phyloP scores from a whole-genome alignment of 768 basidiomycete species.

The Lyophyllum shimeji region DNA sequence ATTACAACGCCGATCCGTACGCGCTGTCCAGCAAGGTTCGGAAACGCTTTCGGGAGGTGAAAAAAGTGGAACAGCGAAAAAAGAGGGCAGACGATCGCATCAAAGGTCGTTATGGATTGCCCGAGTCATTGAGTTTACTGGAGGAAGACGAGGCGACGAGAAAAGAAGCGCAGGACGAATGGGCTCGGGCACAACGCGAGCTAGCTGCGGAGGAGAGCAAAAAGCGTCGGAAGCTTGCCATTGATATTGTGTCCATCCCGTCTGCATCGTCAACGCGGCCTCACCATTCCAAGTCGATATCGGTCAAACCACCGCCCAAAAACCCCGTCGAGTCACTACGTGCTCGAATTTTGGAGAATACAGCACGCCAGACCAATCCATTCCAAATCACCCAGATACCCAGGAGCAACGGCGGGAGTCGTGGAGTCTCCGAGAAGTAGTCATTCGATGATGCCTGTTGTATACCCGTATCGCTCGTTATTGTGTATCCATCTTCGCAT shows the following conservation, averaged over 20 bases:
- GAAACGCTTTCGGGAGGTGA: slow-evolving; percentile 83
- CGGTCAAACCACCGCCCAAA: slow-evolving; percentile 7
- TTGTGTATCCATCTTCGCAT: background rate
- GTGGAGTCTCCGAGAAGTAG: background rate
- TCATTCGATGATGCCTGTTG: background rate
- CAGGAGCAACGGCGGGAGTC: background rate
- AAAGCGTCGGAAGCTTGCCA: slow-evolving; percentile 48
- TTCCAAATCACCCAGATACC: slow-evolving; percentile 7
- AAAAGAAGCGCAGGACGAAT: slow-evolving; percentile 62
- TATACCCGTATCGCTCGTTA: slow-evolving; percentile 1
- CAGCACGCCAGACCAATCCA: slow-evolving; percentile 39
- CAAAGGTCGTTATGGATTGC: slow-evolving; percentile 76
- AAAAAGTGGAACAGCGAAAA: slow-evolving; percentile 74
- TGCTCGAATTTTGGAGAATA: slow-evolving; percentile 58
- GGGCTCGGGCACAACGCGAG: slow-evolving; percentile 54
- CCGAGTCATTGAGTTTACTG: slow-evolving; percentile 62
- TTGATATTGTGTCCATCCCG: slow-evolving; percentile 27
- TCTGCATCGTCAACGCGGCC: slow-evolving; percentile 19
- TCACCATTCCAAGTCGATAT: slow-evolving; percentile 13
- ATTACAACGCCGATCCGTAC: slow-evolving; percentile 86
- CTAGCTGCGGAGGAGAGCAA: slow-evolving; percentile 38
- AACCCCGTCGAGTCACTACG: slow-evolving; percentile 43
- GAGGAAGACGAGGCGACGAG: slow-evolving; percentile 62
- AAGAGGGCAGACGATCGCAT: slow-evolving; percentile 68
- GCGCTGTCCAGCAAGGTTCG: slow-evolving; percentile 70